A percentile compares a stretch with the other conserved stretches of the same genome.
phyloP scores from a whole-genome alignment of 306 rosid species.

The Pterocarpus macrocarpus region DNA sequence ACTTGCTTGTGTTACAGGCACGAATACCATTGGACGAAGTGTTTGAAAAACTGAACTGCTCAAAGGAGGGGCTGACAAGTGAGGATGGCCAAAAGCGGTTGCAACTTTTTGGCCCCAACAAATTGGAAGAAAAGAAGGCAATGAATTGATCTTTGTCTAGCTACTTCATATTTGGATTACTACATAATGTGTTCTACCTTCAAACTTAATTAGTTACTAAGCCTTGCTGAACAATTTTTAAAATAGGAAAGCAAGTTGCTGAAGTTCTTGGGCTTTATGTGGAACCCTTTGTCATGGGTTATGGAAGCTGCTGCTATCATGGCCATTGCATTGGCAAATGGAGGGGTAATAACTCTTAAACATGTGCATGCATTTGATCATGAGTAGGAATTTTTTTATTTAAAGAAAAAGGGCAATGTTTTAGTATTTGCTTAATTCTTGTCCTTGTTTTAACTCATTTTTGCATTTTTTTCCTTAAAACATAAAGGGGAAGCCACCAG shows the following conservation, averaged over 20 bases:
- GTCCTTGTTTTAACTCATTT: neutral
- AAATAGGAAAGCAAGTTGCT: conserved; percentile 69
- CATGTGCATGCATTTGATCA: no score
- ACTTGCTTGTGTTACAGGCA: conserved; percentile 51
- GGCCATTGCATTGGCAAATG: conserved; percentile 88
- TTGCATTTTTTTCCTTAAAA: neutral
- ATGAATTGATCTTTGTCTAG: conserved; percentile 12
- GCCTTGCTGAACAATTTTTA: neutral
- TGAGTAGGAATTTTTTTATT: no score
- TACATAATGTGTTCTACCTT: neutral
- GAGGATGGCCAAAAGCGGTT: conserved; percentile 72
- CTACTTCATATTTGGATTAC: neutral
- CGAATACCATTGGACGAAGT: conserved; percentile 77
- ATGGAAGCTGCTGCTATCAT: conserved; percentile 87
- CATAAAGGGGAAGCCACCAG: conserved; percentile 74
- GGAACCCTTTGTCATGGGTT: conserved; percentile 93
- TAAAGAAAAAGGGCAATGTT: neutral
- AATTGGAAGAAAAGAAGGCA: conserved; percentile 79
- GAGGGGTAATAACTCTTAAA: conserved; percentile 67
- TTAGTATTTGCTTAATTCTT: neutral
- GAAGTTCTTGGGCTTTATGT: conserved; percentile 85
- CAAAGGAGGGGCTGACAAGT: conserved; percentile 69
- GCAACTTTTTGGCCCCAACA: conserved; percentile 75
- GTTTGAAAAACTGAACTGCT: conserved; percentile 62
- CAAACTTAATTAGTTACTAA: neutral